These are phyloP conservation scores for Heterococcus sp. DNA, from an alignment of 108 stramenopile species.

Conservation along the genomic window DNA sequence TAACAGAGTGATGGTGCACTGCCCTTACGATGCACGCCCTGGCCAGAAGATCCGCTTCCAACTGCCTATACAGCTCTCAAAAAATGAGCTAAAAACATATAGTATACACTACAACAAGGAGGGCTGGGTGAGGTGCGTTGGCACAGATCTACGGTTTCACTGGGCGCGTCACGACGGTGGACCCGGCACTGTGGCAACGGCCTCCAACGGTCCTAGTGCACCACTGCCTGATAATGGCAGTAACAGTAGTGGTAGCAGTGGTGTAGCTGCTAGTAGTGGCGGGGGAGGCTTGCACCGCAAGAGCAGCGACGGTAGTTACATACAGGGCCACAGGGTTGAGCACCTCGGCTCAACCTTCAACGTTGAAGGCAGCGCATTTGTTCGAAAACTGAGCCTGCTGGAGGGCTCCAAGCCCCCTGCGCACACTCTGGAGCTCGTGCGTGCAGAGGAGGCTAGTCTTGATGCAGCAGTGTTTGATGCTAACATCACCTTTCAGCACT, in stretches of 20 bases:
- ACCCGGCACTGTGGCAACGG: no score
- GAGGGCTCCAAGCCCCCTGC: neutral
- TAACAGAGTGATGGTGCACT: conserved; percentile 58
- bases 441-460: conserved; percentile 28
- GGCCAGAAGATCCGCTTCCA: conserved; percentile 59
- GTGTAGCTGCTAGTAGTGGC: neutral
- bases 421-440: conserved; percentile 5
- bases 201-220: neutral
- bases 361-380: conserved; percentile 30
- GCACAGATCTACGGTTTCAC: conserved; percentile 50
- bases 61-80: conserved; percentile 51
- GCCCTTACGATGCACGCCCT: conserved; percentile 46
- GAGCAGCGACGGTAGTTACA: neutral
- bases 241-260: neutral
- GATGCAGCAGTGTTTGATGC: conserved; percentile 47
- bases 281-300: no score
- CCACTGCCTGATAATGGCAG: neutral
- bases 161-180: conserved; percentile 38
- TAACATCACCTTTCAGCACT: conserved; percentile 43
- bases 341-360: conserved; percentile 12
- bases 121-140: conserved; percentile 55
- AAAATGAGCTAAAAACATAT: conserved; percentile 53
- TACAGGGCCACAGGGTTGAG: neutral
- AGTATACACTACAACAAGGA: conserved; percentile 48
- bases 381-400: conserved; percentile 14